These are phyloP conservation scores for Leishmania guyanensis DNA, from an alignment of 208 protist genomes.

Conservation along the genomic window DNA sequence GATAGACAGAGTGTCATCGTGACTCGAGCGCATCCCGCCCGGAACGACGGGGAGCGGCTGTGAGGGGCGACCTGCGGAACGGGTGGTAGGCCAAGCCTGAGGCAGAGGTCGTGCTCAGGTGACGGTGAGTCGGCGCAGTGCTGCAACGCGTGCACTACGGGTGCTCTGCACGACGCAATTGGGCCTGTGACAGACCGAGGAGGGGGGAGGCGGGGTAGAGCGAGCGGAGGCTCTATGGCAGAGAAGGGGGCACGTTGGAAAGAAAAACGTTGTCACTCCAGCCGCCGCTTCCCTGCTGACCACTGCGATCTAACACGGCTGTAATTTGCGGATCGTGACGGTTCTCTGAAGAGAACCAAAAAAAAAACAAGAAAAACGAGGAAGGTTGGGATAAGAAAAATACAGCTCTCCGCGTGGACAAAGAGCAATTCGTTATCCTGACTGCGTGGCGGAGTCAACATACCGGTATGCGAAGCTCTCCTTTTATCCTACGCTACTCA, in stretches of 20 bases:
- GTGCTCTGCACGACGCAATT: neutral
- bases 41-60: neutral
- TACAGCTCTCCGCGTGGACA: neutral
- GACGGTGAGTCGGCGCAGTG: neutral
- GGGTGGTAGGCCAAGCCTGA: neutral
- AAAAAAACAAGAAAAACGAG: no score
- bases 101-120: neutral
- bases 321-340: neutral
- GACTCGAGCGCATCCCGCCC: neutral
- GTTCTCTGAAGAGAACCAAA: neutral
- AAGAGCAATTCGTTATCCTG: neutral
- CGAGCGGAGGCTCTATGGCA: neutral
- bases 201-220: neutral
- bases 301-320: neutral
- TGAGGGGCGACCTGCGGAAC: neutral
- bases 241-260: neutral
- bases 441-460: neutral
- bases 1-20: neutral
- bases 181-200: neutral
- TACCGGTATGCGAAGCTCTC: neutral
- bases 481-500: neutral
- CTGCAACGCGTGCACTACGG: neutral
- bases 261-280: neutral
- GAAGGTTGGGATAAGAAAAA: neutral
- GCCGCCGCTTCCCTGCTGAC: neutral